Evolutionary conservation across 1,139 yeast species (phyloP), one percentile per base, ranked within the genome.

Genomic region (Suhomyces chickasaworum): DNA sequence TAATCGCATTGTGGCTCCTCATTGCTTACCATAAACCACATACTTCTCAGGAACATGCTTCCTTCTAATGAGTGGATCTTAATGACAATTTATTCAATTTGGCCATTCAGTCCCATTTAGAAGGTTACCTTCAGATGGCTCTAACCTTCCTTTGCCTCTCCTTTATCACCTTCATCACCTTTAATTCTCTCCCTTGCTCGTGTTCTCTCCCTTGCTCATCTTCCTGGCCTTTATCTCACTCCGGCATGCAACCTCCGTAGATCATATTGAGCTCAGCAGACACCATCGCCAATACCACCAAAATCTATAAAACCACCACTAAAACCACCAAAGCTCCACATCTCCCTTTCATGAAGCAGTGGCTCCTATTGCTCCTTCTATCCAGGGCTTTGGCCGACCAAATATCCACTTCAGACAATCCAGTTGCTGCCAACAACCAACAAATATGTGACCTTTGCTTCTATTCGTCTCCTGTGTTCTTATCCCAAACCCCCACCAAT

Each of bases 401-500:
- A 16, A 35, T 35, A 35, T 21, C 29, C 29, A 23, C 18, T 17
- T 8, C 9, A 15, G 13, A n/a, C 20, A 7, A 6, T 16, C n/a
- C 2, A 4, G 20, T 12, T 4, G 6, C 18, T n/a, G 9, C 9
- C 12, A 8, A 6, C 20, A 8, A 2, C 37, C 18, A 13, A 4
- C 37, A 13, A 5, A 29, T 21, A 18, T 35, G 37, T 35, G 37
- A 35, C 20, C 30, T 34, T 17, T 35, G 29, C 23, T 10, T 10
- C 30, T 27, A 36, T 3, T 27, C 44, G 9, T 23, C 41, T 25
- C 32, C 37, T 8, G 29, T 36, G 30, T 44, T 39, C 23, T 30
- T 37, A 5, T 22, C 23, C 5, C n/a, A n/a, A 15, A 39, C 39
- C 7, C 27, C 21, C 13, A 39, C 39, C 34, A 43, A 34, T 18